Evolutionary conservation across 2,329 filamentous ascomycete species (phyloP).

Genomic region (Knoxdaviesia capensis): DNA sequence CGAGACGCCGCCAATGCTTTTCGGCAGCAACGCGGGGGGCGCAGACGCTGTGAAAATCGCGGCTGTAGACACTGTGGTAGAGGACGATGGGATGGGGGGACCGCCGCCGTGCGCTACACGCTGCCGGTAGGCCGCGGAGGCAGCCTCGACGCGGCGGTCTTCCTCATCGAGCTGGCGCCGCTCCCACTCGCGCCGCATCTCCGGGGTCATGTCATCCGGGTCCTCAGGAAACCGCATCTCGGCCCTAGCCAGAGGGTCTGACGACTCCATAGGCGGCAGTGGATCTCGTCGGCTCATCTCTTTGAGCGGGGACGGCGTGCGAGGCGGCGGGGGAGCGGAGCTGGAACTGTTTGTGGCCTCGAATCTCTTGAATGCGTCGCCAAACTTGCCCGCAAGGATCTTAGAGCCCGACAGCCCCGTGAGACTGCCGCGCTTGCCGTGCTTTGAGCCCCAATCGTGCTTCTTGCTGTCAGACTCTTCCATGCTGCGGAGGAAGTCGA

Average conservation of each 20-base stretch:
- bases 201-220: conserved; percentile 53
- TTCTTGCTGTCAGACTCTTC: conserved; percentile 43
- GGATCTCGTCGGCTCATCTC: conserved; percentile 10
- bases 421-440: conserved; percentile 54
- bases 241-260: too few relatives aligned
- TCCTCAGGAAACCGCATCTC: conserved; percentile 20
- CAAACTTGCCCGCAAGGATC: conserved; percentile 73
- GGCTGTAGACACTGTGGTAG: too few relatives aligned
- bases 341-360: conserved; percentile 30
- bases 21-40: conserved; percentile 23
- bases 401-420: conserved; percentile 56
- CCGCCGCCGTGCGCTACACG: conserved; percentile 40
- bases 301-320: conserved; percentile 28
- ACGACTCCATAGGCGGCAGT: too few relatives aligned
- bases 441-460: conserved; percentile 32
- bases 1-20: conserved; percentile 35
- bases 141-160: conserved; percentile 73
- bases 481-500: conserved; percentile 62
- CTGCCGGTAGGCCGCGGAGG: conserved; percentile 71
- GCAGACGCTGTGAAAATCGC: conserved; percentile 8
- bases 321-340: conserved; percentile 10
- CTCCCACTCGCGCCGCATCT: conserved; percentile 80
- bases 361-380: conserved; percentile 84
- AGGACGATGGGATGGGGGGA: conserved; percentile 5
- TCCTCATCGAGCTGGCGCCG: conserved; percentile 64